Percentiles rank a stretch among this genome's conserved stretches.
Conservation (phyloP, 2,329 filamentous ascomycete species). For the Colletotrichum abscissum region DNA sequence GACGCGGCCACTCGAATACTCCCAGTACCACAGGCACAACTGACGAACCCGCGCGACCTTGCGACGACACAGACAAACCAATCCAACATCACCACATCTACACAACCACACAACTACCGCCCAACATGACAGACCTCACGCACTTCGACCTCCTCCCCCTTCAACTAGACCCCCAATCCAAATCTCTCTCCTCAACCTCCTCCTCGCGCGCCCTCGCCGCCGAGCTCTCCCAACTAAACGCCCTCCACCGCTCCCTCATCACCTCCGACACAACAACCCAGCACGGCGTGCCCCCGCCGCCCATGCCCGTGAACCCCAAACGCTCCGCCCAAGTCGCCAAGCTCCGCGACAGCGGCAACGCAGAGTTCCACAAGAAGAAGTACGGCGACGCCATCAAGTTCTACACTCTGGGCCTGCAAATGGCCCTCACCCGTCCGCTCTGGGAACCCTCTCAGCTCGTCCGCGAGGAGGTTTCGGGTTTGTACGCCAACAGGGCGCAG, state of each 20-base stretch:
- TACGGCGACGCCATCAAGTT: slow-evolving; percentile 81
- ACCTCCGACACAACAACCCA: slow-evolving; percentile 64
- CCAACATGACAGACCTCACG: slow-evolving; percentile 68
- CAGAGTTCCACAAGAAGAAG: slow-evolving; percentile 81
- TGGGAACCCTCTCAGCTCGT: slow-evolving; percentile 92
- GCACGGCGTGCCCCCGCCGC: slow-evolving; percentile 80
- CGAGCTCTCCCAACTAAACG: slow-evolving; percentile 81
- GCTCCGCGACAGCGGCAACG: slow-evolving; percentile 89
- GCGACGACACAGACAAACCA: background rate
- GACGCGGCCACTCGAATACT: background rate
- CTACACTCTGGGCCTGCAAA: slow-evolving; percentile 88
- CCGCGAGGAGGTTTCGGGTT: slow-evolving; percentile 81
- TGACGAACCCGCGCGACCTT: background rate
- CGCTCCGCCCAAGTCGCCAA: slow-evolving; percentile 89
- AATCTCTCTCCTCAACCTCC: slow-evolving; percentile 71
- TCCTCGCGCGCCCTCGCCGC: slow-evolving; percentile 63
- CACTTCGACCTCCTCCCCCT: slow-evolving; percentile 88
- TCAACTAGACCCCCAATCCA: slow-evolving; percentile 82
- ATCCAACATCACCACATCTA: background rate
- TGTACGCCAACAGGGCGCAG: slow-evolving; percentile 91
- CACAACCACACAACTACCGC: background rate
- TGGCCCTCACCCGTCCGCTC: slow-evolving; percentile 82
- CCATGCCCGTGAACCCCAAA: slow-evolving; percentile 92
- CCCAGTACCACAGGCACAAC: background rate
- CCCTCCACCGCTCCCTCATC: slow-evolving; percentile 80